Evolutionary conservation across 163 green algal genomes (phyloP).

Genomic region (Chlorella variabilis): DNA sequence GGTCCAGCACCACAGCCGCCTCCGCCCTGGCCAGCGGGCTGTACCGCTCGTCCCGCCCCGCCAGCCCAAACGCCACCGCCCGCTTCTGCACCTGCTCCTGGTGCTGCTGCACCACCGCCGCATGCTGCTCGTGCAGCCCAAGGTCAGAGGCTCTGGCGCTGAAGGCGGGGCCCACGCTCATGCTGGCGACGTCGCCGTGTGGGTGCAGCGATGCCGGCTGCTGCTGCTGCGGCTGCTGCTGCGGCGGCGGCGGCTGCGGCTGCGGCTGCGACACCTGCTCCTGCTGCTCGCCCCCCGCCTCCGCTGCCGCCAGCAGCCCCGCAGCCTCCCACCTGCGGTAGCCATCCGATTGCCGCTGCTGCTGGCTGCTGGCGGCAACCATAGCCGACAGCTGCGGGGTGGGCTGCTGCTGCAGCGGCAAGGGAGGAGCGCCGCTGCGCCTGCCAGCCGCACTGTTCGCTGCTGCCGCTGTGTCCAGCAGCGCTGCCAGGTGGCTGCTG

Average conservation of each 20-base stretch:
- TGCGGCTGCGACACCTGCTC: background rate
- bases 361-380: background rate
- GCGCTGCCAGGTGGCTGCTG: too few relatives aligned
- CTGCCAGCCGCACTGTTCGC: background rate
- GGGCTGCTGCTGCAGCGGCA: background rate
- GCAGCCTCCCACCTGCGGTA: slow-evolving; percentile 2
- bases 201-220: background rate
- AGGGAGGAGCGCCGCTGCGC: background rate
- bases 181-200: background rate
- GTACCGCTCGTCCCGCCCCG: slow-evolving; percentile 22
- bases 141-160: background rate
- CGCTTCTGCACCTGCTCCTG: slow-evolving; percentile 1
- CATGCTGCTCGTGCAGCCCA: background rate
- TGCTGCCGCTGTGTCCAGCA: too few relatives aligned
- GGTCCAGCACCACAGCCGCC: background rate
- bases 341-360: background rate
- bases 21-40: slow-evolving; percentile 1
- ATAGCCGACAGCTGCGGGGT: background rate
- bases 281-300: background rate
- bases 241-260: too few relatives aligned
- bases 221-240: background rate
- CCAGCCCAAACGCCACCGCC: slow-evolving; percentile 3
- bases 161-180: background rate
- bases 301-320: background rate
- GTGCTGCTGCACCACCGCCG: background rate